A percentile compares a stretch with the other conserved stretches of the same genome.
Evolutionary conservation across 208 protist species (phyloP).

Genomic region (Blastocrithidia nonstop): DNA sequence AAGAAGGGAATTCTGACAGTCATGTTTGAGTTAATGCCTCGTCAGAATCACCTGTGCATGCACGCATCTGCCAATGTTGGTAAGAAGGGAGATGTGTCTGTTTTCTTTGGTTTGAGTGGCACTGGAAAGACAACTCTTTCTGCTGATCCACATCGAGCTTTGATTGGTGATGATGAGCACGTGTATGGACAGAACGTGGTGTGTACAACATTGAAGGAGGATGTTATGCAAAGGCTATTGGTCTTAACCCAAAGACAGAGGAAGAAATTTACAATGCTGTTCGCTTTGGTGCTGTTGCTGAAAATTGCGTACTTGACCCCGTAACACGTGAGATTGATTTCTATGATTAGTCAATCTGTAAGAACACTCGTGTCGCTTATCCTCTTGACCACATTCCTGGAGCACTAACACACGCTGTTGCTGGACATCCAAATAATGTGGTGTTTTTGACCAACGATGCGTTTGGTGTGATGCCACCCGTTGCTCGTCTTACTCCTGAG

Average conservation of each 20-base stretch:
- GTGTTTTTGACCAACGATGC: slow-evolving; percentile 96
- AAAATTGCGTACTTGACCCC: slow-evolving; percentile 75
- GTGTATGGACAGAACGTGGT: slow-evolving; percentile 78
- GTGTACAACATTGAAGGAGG: slow-evolving; percentile 89
- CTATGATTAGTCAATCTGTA: slow-evolving; percentile 84
- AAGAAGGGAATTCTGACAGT: slow-evolving; percentile 96
- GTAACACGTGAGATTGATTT: slow-evolving; percentile 81
- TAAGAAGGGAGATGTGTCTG: slow-evolving; percentile 42
- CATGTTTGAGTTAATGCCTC: slow-evolving; percentile 93
- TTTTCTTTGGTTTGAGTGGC: slow-evolving; percentile 87
- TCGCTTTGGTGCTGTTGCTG: slow-evolving; percentile 67
- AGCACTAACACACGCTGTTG: slow-evolving; percentile 55
- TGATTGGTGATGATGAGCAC: slow-evolving; percentile 91
- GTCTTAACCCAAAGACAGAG: slow-evolving; percentile 78
- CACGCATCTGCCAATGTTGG: slow-evolving; percentile 88
- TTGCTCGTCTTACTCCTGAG: slow-evolving; percentile 75
- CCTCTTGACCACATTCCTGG: slow-evolving; percentile 91
- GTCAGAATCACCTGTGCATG: slow-evolving; percentile 83
- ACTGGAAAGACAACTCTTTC: slow-evolving; percentile 91
- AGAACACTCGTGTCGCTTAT: slow-evolving; percentile 94
- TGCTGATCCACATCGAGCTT: slow-evolving; percentile 59
- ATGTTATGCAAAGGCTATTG: slow-evolving; percentile 88
- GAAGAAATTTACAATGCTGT: slow-evolving; percentile 88
- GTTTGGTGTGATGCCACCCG: slow-evolving; percentile 94
- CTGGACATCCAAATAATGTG: slow-evolving; percentile 88